A percentile compares a stretch with the other conserved stretches of the same genome.
Conservation (phyloP, 2,329 filamentous ascomycete species). For the Falciphora oryzae region DNA sequence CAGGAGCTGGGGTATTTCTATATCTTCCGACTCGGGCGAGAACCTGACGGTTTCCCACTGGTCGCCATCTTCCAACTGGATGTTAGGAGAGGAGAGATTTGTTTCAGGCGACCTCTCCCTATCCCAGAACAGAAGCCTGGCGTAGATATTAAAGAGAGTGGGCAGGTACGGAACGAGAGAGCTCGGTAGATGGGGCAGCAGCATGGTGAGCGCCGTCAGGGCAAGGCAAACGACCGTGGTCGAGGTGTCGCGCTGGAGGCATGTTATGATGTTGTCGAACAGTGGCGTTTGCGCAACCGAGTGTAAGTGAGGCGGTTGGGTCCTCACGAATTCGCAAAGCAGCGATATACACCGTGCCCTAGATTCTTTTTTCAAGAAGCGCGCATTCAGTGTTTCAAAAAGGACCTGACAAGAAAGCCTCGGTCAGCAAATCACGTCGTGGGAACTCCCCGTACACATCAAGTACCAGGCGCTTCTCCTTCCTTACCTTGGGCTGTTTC, state of each 20-base stretch:
- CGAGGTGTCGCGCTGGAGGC: conserved; percentile 71
- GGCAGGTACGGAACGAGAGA: conserved; percentile 64
- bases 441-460: neutral
- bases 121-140: conserved; percentile 75
- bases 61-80: conserved; percentile 23
- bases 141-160: conserved; percentile 75
- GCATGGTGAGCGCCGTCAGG: conserved; percentile 71
- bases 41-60: conserved; percentile 62
- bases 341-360: conserved; percentile 61
- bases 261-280: conserved; percentile 65
- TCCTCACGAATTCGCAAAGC: conserved; percentile 66
- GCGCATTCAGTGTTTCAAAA: conserved; percentile 58
- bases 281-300: conserved; percentile 66
- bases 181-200: conserved; percentile 73
- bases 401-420: conserved; percentile 47
- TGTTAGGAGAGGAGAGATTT: conserved; percentile 34
- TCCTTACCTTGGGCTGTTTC: conserved; percentile 53
- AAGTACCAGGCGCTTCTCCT: neutral
- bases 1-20: conserved; percentile 59
- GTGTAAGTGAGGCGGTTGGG: conserved; percentile 74
- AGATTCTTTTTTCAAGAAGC: conserved; percentile 58
- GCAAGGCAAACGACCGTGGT: conserved; percentile 71
- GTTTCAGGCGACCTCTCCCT: conserved; percentile 38
- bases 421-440: neutral
- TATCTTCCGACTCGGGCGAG: conserved; percentile 56